Evolutionary conservation across 2,329 filamentous ascomycete species (phyloP).

Genomic region (Exophiala viscosa): DNA sequence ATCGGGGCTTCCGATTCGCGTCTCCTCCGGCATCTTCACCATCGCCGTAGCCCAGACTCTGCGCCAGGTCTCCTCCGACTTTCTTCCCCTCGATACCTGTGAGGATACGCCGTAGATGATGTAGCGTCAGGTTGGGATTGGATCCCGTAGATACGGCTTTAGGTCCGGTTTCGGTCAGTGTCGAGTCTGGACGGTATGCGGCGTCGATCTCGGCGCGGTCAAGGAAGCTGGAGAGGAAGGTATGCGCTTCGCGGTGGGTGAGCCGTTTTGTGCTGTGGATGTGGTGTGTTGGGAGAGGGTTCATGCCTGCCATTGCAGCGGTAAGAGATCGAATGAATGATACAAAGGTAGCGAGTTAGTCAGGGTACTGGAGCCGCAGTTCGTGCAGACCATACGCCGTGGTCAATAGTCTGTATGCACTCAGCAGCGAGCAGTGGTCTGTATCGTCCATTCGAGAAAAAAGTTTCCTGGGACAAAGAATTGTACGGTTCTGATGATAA

Average conservation of each 20-base stretch:
- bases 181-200: constrained; percentile 49
- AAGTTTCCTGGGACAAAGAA: background rate
- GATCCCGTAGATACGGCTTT: constrained; percentile 17
- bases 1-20: constrained; percentile 3
- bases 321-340: background rate
- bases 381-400: too few species aligned
- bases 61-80: constrained; percentile 7
- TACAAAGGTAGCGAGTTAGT: background rate
- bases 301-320: constrained; percentile 21
- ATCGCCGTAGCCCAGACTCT: background rate
- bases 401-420: too few species aligned
- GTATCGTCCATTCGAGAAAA: background rate
- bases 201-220: constrained; percentile 24
- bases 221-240: constrained; percentile 26
- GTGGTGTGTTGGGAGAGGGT: constrained; percentile 19
- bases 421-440: too few species aligned
- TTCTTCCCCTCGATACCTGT: constrained; percentile 24
- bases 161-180: constrained; percentile 40
- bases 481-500: background rate
- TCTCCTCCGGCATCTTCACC: background rate
- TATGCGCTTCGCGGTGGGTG: constrained; percentile 25
- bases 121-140: constrained; percentile 24
- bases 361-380: background rate
- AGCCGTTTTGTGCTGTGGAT: constrained; percentile 25
- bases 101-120: constrained; percentile 25